A percentile compares a stretch with the other conserved stretches of the same genome.
Conservation (phyloP, 2,329 filamentous ascomycete genomes). For the Mariannaea sp. region DNA sequence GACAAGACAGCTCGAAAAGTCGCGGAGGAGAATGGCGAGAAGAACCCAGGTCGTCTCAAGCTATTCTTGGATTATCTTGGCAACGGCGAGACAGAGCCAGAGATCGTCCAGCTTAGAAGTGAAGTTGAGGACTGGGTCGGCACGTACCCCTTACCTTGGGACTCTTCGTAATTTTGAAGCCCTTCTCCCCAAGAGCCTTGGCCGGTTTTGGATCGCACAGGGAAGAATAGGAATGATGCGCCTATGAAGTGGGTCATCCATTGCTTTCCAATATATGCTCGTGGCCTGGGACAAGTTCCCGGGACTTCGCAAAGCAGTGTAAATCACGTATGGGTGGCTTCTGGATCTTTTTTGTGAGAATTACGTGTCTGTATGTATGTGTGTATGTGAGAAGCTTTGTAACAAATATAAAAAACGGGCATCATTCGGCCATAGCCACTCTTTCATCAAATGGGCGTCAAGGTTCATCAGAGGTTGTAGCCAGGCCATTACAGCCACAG, state of each 20-base stretch:
- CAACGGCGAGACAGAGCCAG: slow-evolving; percentile 68
- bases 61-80: slow-evolving; percentile 71
- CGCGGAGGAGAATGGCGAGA: slow-evolving; percentile 69
- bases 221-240: neutral
- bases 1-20: slow-evolving; percentile 73
- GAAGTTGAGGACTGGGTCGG: slow-evolving; percentile 82
- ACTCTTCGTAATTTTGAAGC: slow-evolving; percentile 44
- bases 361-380: too few species aligned
- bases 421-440: neutral
- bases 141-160: slow-evolving; percentile 74
- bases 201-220: neutral
- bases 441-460: neutral
- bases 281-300: neutral
- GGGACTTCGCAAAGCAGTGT: slow-evolving; percentile 1
- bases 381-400: neutral
- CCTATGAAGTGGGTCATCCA: neutral
- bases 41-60: slow-evolving; percentile 67
- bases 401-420: neutral
- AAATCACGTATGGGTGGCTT: neutral
- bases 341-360: neutral
- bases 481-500: too few species aligned
- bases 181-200: neutral
- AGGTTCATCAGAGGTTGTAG: too few species aligned
- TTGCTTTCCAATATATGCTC: slow-evolving; percentile 6
- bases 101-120: slow-evolving; percentile 73